Evolutionary conservation across 495 filamentous ascomycete genomes (phyloP).

Genomic region (Hamigera avellanea): DNA sequence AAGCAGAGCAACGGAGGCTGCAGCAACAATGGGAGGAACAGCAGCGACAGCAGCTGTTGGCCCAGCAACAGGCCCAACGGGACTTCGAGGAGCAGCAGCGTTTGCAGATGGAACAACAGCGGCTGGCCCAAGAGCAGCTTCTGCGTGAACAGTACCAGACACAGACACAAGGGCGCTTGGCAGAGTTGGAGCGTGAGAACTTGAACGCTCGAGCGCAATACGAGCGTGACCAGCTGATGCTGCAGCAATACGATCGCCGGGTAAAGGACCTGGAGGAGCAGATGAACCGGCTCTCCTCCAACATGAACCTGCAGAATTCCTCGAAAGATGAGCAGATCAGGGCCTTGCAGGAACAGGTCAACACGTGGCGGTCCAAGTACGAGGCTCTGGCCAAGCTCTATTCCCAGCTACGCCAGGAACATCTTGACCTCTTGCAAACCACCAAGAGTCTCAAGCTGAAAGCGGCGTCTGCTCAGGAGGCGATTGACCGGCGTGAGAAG

Average conservation of each 20-base stretch:
- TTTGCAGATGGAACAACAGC: slow-evolving; percentile 76
- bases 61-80: slow-evolving; percentile 68
- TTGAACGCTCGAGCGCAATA: slow-evolving; percentile 90
- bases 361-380: slow-evolving; percentile 94
- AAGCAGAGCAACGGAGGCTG: slow-evolving; percentile 79
- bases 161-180: slow-evolving; percentile 86
- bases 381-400: slow-evolving; percentile 94
- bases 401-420: slow-evolving; percentile 88
- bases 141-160: slow-evolving; percentile 76
- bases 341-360: slow-evolving; percentile 85
- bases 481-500: slow-evolving; percentile 89
- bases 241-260: slow-evolving; percentile 89
- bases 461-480: slow-evolving; percentile 91
- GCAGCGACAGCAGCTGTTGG: slow-evolving; percentile 71
- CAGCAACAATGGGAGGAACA: slow-evolving; percentile 67
- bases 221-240: slow-evolving; percentile 89
- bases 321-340: slow-evolving; percentile 94
- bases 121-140: slow-evolving; percentile 80
- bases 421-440: slow-evolving; percentile 86
- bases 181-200: slow-evolving; percentile 90
- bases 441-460: slow-evolving; percentile 95
- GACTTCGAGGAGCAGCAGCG: slow-evolving; percentile 96
- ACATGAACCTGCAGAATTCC: slow-evolving; percentile 69
- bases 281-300: slow-evolving; percentile 67
- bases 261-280: slow-evolving; percentile 90